Evolutionary conservation across 176 grass and related monocot species (phyloP), one percentile per base, ranked within the genome.

Genomic region (Lolium multiflorum): DNA sequence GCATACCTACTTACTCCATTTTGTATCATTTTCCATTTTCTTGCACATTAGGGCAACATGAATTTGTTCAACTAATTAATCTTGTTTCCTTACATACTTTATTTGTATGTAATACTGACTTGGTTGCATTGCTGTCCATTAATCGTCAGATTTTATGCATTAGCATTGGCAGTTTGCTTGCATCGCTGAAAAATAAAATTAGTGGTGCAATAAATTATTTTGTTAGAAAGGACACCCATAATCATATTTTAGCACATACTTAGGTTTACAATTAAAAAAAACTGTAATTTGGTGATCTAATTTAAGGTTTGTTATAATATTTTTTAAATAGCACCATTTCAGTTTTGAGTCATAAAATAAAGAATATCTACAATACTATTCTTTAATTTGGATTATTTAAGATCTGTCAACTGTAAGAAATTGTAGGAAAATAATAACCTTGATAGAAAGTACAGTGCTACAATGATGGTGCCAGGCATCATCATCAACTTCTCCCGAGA

Each of bases 401-500:
- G 7, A 65, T 49, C 8, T n/a, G 80, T 18, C 44, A 20, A 69
- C 9, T 14, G 5, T 70, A 6, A 28, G 10, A 46, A 54, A 3
- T 43, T n/a, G 20, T 1, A 39, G 3, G 5, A 38, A 62, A 13
- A 51, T 76, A 70, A 17, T 9, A 25, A 77, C 9, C 44, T 56
- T 56, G 43, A 6, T 24, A 76, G 46, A 60, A 43, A 43, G 9
- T 22, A 58, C 55, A 58, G 55, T 58, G 55, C 13, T 67, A 77
- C 68, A 89, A 51, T 80, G 75, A 12, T 84, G 91, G 60, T 92
- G 84, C 59, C 86, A 89, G 76, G 41, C 69, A 84, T 88, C 68
- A 84, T 88, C 68, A 84, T 88, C 81, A 84, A 67, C 39, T 31
- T 46, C 81, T 75, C 76, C 11, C 31, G 11, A 87, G 85, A 31